Conservation (phyloP, 331 rosid genomes). For the Telfairia occidentalis region DNA sequence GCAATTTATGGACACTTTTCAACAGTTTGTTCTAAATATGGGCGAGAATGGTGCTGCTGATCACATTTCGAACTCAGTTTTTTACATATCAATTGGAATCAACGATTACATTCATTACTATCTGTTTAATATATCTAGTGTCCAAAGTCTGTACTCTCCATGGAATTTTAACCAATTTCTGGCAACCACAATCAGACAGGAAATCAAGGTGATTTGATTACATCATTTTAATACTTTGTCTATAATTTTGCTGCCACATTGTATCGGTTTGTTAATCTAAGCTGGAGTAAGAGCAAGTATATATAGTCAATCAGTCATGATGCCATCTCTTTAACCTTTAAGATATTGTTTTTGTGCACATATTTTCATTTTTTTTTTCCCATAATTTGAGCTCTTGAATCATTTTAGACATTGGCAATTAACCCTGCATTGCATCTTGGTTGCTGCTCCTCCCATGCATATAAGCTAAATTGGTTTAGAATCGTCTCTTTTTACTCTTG, state of each 20-base stretch:
- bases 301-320: background rate
- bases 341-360: background rate
- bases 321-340: background rate
- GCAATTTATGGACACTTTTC: conserved; percentile 63
- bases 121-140: conserved; percentile 56
- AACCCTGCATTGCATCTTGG: background rate
- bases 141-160: conserved; percentile 54
- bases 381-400: background rate
- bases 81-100: conserved; percentile 77
- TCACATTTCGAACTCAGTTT: conserved; percentile 44
- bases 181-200: conserved; percentile 46
- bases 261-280: background rate
- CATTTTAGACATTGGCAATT: background rate
- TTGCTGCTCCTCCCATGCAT: background rate
- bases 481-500: background rate
- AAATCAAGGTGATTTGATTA: conserved; percentile 42
- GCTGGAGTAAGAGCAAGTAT: background rate
- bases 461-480: background rate
- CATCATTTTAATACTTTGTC: background rate
- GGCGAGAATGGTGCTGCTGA: conserved; percentile 49
- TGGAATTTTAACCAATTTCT: conserved; percentile 72
- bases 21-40: conserved; percentile 48
- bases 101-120: conserved; percentile 87
- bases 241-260: background rate
- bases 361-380: background rate